These are phyloP conservation scores for Russula vinacea DNA, from an alignment of 768 basidiomycete genomes.

Conservation along the genomic window DNA sequence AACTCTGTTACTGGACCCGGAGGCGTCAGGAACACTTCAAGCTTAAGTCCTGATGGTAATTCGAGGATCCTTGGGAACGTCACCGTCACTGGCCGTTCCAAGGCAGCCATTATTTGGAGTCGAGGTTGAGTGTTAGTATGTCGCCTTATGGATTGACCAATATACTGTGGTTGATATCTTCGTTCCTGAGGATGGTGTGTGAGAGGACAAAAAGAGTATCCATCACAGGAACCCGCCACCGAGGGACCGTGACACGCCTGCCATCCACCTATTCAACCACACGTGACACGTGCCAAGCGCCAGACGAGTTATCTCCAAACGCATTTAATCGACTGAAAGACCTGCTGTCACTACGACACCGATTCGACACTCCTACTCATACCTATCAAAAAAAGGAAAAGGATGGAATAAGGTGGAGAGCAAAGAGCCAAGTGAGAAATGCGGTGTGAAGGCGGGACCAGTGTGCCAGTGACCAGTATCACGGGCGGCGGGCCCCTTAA, in stretches of 20 bases:
- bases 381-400: background rate
- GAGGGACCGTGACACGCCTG: background rate
- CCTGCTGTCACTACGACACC: background rate
- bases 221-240: background rate
- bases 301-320: too few species aligned
- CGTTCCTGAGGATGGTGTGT: background rate
- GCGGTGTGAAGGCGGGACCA: background rate
- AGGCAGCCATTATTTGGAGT: conserved; percentile 4
- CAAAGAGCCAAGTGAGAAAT: background rate
- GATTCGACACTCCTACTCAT: background rate
- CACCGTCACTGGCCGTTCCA: conserved; percentile 10
- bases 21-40: conserved; percentile 22
- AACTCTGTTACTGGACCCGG: conserved; percentile 20
- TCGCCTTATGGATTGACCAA: background rate
- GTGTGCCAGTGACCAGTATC: background rate
- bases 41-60: conserved; percentile 25
- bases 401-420: background rate
- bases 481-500: background rate
- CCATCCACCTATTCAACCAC: background rate
- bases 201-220: too few species aligned
- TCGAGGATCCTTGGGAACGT: conserved; percentile 22
- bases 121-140: background rate
- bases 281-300: background rate
- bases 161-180: background rate
- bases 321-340: background rate